Evolutionary conservation across 2,329 filamentous ascomycete genomes (phyloP), one percentile per base, ranked within the genome.

Genomic region (Berkeleyomyces rouxiae): DNA sequence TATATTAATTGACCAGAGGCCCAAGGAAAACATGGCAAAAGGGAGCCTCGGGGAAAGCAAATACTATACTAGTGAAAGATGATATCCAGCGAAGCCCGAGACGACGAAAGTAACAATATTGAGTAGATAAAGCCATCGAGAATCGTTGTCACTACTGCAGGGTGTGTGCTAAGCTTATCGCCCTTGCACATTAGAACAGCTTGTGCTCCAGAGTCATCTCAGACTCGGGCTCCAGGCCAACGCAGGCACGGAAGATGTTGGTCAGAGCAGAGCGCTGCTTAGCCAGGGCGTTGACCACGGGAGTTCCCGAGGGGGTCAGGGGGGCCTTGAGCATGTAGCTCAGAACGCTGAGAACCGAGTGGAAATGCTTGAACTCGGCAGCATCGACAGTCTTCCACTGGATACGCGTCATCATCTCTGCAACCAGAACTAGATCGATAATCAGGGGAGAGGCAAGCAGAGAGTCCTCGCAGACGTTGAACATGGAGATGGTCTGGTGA

Each of bases 201-300:
- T 97, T 99, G 80, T 97, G 92, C 82, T 99, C 93, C 61, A 97
- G 82, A 47, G 91, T 96, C 93, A 99, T 99, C 74, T 99, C 93
- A 64, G 86, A 93, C 82, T 99, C 93, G 13, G 93, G 93, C 81
- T 96, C 89, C 65, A 99, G 82, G 67, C 93, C 93, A 70, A 99
- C 86, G 71, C 92, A 97, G 67, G 93, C 93, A 71, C 92, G 90
- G 85, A 99, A 95, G 77, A 99, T 96, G 80, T 99, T 99, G 75
- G 88, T 93, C 73, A 99, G 76, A 51, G 91, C 91, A 68, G 84
- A 87, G 68, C 93, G 90, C 81, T 99, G 93, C 83, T 99, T 99
- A 71, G 87, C 90, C 67, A 99, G 82, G 64, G 93, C 83, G 71
- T 99, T 99, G 77, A 99, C 82, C 65, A 99, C 93, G 3, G 93